Conservation (phyloP, 805 yeast species). For the Blastobotrys chiropterorum region DNA sequence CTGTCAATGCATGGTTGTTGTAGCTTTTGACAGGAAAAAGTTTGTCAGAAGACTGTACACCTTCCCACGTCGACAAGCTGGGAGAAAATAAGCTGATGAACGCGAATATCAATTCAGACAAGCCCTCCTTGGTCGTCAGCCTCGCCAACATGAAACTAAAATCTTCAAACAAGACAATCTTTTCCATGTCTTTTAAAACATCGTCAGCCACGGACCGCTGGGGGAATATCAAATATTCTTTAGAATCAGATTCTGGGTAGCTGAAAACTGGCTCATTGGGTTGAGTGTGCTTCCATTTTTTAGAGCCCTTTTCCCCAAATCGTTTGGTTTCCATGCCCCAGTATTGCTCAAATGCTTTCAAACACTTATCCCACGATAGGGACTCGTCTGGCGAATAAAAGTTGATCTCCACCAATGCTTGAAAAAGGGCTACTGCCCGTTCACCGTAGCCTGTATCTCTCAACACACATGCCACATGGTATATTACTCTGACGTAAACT, state of each 20-base stretch:
- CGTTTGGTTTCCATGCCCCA: conserved; percentile 21
- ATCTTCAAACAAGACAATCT: conserved; percentile 19
- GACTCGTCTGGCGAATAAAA: conserved; percentile 9
- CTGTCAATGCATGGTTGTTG: not conserved
- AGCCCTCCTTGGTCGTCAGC: conserved; percentile 2
- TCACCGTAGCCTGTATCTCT: conserved; percentile 20
- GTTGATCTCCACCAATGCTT: conserved; percentile 18
- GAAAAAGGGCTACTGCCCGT: conserved; percentile 18
- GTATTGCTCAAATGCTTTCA: conserved; percentile 11
- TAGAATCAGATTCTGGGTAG: not conserved
- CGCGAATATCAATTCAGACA: conserved; percentile 12
- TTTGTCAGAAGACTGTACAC: not conserved
- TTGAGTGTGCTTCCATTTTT: conserved; percentile 10
- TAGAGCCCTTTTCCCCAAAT: conserved; percentile 19
- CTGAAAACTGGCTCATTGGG: not conserved
- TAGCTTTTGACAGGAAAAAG: not conserved
- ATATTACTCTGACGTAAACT: conserved; percentile 6
- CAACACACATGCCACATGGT: conserved; percentile 4
- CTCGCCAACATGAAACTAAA: conserved; percentile 13
- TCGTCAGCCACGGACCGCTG: not conserved
- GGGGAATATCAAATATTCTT: conserved; percentile 2
- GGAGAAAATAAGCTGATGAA: conserved; percentile 16
- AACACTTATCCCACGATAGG: conserved; percentile 2
- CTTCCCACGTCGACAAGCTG: not conserved
- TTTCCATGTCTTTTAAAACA: conserved; percentile 13